Evolutionary conservation across 1,284 basidiomycete species (phyloP).

Genomic region (Leccinum huronense): DNA sequence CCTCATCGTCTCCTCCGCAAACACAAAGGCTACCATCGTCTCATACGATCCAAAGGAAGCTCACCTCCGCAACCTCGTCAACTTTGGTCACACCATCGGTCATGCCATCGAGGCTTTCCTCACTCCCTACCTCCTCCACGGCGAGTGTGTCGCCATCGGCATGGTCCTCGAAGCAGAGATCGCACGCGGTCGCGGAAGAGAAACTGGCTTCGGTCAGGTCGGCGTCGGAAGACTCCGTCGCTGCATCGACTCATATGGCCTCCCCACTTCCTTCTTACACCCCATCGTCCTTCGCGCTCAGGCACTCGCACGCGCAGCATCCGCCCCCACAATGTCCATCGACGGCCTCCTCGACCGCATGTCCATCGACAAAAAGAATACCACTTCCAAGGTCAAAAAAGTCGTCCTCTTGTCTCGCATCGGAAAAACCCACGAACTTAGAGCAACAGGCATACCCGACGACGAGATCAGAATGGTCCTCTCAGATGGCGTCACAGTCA

Average conservation of each 20-base stretch:
- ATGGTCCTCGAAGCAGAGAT: constrained; percentile 95
- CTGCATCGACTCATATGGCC: constrained; percentile 82
- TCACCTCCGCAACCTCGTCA: constrained; percentile 93
- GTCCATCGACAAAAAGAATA: constrained; percentile 98
- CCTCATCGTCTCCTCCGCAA: constrained; percentile 85
- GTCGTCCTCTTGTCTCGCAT: constrained; percentile 90
- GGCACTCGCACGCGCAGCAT: constrained; percentile 40
- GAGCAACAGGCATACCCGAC: constrained; percentile 85
- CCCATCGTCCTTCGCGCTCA: constrained; percentile 58
- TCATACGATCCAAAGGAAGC: constrained; percentile 95
- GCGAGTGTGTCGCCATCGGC: constrained; percentile 90
- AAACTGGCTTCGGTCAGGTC: constrained; percentile 73
- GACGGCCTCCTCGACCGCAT: constrained; percentile 89
- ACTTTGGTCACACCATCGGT: constrained; percentile 95
- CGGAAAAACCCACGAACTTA: constrained; percentile 90
- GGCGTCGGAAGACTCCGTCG: constrained; percentile 84
- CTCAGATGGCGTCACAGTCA: constrained; percentile 72
- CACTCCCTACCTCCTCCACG: constrained; percentile 88
- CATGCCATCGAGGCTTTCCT: constrained; percentile 95
- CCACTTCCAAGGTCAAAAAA: constrained; percentile 81
- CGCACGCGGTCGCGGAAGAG: constrained; percentile 73
- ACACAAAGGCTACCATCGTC: constrained; percentile 93
- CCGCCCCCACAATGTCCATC: constrained; percentile 73
- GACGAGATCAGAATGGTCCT: constrained; percentile 78
- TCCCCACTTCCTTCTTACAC: constrained; percentile 80